Base-by-base conservation (phyloP, 2,329 filamentous ascomycete species). In the Fusarium oxysporum region DNA sequence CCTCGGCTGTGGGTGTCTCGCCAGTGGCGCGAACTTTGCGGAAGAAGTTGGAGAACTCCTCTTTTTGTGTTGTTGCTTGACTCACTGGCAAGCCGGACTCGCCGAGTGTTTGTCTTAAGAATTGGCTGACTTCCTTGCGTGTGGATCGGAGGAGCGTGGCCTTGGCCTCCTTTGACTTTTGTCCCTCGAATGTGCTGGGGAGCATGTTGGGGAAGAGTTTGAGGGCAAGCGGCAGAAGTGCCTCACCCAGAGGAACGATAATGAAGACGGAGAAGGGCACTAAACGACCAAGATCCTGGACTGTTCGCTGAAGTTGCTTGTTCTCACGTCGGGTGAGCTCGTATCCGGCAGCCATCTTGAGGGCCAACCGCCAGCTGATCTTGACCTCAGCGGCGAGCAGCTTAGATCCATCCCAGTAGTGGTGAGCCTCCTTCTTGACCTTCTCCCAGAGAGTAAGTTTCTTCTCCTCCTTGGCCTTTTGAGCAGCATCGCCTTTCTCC, bases 321-420 rank as follows among this genome's bases (percentile, higher is more conserved):
- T 96, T 91, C 85, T 99, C 96, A 85, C 96, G 91, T 72, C 96
- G 91, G 66, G 93, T 98, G 73, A 99, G 90, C 83, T 99, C 96
- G 84, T 99, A 99, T 12, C 96, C 96, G 66, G 94, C 95, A 19
- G 95, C 95, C 96, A 99, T 99, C 86, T 98, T 98, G 82, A 98
- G 83, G 10, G 95, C 96, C 74, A 99, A 85, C 71, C 92, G 92
- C 70, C 93, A 94, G 82, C 96, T 98, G 81, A 99, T 99, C 83
- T 87, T 94, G 80, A 98, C 91, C 84, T 99, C 96, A 4, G 94
- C 93, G 28, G 92, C 95, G 75, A 99, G 86, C 78, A 99, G 87
- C 84, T 99, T 99, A 33, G 95, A 98, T 68, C 96, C 96, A 83
- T 99, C 96, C 96, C 96, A 98, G 85, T 99, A 99, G 82, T 99